These are phyloP conservation scores for Gillenia trifoliata DNA, from an alignment of 306 rosid species.

Conservation along the genomic window DNA sequence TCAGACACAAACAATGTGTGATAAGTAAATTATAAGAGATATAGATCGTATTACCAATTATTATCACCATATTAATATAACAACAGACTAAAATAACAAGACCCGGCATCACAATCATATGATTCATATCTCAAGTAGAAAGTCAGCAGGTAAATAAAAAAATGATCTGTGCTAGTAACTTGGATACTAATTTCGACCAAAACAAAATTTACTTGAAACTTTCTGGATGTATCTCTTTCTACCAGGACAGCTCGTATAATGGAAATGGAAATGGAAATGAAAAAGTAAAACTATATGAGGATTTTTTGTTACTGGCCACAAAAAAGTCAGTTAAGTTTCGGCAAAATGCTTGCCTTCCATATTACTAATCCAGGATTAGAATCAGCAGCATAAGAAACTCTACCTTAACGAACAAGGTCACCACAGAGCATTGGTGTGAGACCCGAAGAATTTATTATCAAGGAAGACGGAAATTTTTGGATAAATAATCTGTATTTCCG, in stretches of 20 bases:
- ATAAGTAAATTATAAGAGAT: background rate
- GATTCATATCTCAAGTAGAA: background rate
- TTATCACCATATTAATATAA: background rate
- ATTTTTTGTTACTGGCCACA: background rate
- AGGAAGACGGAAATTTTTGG: too few species aligned
- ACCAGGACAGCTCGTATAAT: background rate
- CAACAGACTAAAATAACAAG: background rate
- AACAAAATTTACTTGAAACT: background rate
- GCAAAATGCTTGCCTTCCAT: background rate
- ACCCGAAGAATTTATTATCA: too few species aligned
- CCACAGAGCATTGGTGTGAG: too few species aligned
- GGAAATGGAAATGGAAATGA: background rate
- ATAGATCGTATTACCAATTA: background rate
- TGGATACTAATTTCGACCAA: background rate
- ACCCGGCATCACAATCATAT: background rate
- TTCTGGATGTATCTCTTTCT: background rate
- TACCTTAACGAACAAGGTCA: background rate
- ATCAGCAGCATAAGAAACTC: too few species aligned
- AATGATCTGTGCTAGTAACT: background rate
- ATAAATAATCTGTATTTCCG: too few species aligned
- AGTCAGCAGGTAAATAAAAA: background rate
- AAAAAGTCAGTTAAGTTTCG: background rate
- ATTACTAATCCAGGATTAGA: background rate
- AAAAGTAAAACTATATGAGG: background rate
- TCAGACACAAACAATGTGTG: background rate